Evolutionary conservation across 2,329 filamentous ascomycete genomes (phyloP), one percentile per base, ranked within the genome.

Genomic region (Sporothrix pallida): DNA sequence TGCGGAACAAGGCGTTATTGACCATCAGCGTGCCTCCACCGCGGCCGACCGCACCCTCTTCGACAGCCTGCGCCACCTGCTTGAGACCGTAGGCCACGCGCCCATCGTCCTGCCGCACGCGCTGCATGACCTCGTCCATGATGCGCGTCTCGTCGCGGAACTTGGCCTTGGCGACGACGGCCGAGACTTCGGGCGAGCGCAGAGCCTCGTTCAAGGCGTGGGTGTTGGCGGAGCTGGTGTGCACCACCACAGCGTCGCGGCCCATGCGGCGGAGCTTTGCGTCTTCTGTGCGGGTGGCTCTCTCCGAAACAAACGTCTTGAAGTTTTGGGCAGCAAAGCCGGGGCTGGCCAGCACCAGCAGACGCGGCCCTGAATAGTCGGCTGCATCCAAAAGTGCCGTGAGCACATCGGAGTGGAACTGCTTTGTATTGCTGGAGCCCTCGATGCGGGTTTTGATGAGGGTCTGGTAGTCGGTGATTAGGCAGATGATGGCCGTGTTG

Each of bases 131-230:
- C 62, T 90, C 89, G 78, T 98, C 94, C 90, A 99, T 94, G 75
- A 93, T 86, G 52, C 87, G 88, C 0, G 94, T 94, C 82, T 98
- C 95, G 75, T 90, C 89, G 2, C 93, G 91, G 80, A 96, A 98
- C 79, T 95, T 96, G 76, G 94, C 96, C 80, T 98, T 91, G 75
- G 91, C 91, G 78, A 98, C 89, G 76, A 92, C 91, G 1, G 88
- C 87, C 70, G 92, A 87, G 9, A 98, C 93, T 73, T 94, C 91
- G 1, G 91, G 90, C n/a, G n/a, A n/a, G n/a, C 93, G 91, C 67
- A 99, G 87, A 0, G 97, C 91, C 81, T 98, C 94, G 78, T 93
- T 92, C 42, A 99, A 86, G 63, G 92, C 92, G 83, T 98, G 94
- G 17, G 97, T 84, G 80, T 98, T 93, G 0, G 94, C 94, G 0